A percentile compares a stretch with the other conserved stretches of the same genome.
Evolutionary conservation across 306 rosid species (phyloP).

Genomic region (Sindora glabra): DNA sequence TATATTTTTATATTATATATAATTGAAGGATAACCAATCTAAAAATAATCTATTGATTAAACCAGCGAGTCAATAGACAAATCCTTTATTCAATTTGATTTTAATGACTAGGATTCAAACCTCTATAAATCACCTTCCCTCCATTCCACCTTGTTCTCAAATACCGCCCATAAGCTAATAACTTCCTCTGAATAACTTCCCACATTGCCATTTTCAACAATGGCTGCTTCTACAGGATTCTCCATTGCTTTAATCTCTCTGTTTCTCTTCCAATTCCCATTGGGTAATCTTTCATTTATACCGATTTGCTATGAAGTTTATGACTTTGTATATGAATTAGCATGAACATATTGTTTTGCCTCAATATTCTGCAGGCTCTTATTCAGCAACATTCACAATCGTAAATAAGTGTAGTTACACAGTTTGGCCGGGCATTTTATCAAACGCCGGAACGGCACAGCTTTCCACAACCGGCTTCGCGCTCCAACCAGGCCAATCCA

Average conservation of each 20-base stretch:
- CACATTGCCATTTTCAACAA: background rate
- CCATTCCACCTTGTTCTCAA: background rate
- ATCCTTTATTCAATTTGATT: too few species aligned
- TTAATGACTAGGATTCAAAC: too few species aligned
- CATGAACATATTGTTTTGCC: background rate
- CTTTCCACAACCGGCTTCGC: slow-evolving; percentile 63
- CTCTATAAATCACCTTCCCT: slow-evolving; percentile 7
- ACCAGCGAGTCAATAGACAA: too few species aligned
- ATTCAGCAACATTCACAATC: slow-evolving; percentile 50
- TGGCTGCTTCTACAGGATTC: slow-evolving; percentile 19
- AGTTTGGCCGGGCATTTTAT: too few species aligned
- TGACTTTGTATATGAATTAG: background rate
- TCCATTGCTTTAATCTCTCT: background rate
- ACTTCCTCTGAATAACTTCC: background rate
- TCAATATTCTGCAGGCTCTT: slow-evolving; percentile 8
- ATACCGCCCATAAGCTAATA: background rate
- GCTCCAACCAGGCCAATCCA: slow-evolving; percentile 46
- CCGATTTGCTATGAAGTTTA: too few species aligned
- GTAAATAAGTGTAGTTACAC: slow-evolving; percentile 47
- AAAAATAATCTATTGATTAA: too few species aligned
- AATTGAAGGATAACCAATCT: too few species aligned
- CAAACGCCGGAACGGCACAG: slow-evolving; percentile 68
- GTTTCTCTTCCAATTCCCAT: slow-evolving; percentile 12
- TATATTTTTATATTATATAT: too few species aligned
- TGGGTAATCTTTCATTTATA: too few species aligned